Conservation (phyloP, 2,329 filamentous ascomycete genomes). For the Ophiocordyceps sinensis region DNA sequence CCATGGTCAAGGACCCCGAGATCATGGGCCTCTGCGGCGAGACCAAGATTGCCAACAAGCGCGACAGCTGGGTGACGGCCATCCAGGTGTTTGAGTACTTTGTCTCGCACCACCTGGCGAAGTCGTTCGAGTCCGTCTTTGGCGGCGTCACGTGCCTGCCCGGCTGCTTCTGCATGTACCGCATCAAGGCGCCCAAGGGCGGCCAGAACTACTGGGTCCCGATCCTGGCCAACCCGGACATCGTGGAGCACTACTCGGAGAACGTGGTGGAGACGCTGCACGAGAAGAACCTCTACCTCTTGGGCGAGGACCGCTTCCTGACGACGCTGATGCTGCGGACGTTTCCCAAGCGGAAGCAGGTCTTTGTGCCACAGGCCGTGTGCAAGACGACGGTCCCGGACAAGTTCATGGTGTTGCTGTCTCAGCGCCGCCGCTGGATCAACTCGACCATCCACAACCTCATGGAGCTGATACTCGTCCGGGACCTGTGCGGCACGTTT, state of each 20-base stretch:
- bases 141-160: slow-evolving; percentile 97
- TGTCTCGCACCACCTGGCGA: slow-evolving; percentile 92
- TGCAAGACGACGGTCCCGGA: slow-evolving; percentile 98
- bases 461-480: slow-evolving; percentile 91
- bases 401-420: slow-evolving; percentile 79
- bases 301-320: slow-evolving; percentile 89
- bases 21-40: slow-evolving; percentile 99
- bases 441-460: slow-evolving; percentile 98
- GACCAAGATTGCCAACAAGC: slow-evolving; percentile 99
- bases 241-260: slow-evolving; percentile 98
- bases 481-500: slow-evolving; percentile 94
- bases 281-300: slow-evolving; percentile 86
- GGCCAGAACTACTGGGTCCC: slow-evolving; percentile 99
- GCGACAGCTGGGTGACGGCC: slow-evolving; percentile 84
- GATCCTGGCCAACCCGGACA: slow-evolving; percentile 93
- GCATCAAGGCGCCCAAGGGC: slow-evolving; percentile 97
- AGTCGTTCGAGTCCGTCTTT: slow-evolving; percentile 96
- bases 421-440: slow-evolving; percentile 94
- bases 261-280: slow-evolving; percentile 97
- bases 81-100: slow-evolving; percentile 99
- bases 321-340: slow-evolving; percentile 97
- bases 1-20: slow-evolving; percentile 97
- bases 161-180: slow-evolving; percentile 99
- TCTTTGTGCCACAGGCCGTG: slow-evolving; percentile 95
- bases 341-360: slow-evolving; percentile 97